A percentile compares a stretch with the other conserved stretches of the same genome.
Evolutionary conservation across 176 grass and related monocot species (phyloP).

Genomic region (Rhipidocladum racemiflorum): DNA sequence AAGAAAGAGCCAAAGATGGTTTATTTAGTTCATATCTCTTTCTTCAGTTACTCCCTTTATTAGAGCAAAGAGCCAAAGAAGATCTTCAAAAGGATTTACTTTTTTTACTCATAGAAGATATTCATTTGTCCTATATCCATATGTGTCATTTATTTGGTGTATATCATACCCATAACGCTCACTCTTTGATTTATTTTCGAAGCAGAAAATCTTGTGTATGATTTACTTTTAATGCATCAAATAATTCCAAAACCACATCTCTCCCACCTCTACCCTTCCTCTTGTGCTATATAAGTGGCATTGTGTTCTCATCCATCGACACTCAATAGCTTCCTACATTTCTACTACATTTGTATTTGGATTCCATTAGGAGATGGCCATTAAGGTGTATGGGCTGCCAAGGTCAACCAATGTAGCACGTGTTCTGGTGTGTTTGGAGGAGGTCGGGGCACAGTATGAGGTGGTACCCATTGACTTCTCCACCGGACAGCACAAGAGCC

Average conservation of each 20-base stretch:
- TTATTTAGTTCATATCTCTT: too few relatives aligned
- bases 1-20: too few relatives aligned
- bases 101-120: not conserved
- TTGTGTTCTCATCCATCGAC: not conserved
- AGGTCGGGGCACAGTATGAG: not conserved
- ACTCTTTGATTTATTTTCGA: too few relatives aligned
- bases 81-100: not conserved
- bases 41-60: too few relatives aligned
- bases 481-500: not conserved
- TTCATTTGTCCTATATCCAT: not conserved
- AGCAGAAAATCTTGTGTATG: too few relatives aligned
- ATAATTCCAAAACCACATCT: too few relatives aligned
- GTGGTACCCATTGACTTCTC: slow-evolving; percentile 2
- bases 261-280: not conserved
- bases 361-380: too few relatives aligned
- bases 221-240: too few relatives aligned
- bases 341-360: not conserved
- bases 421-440: not conserved
- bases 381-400: not conserved
- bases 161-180: too few relatives aligned
- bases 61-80: too few relatives aligned
- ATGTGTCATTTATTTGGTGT: too few relatives aligned
- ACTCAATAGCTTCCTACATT: not conserved
- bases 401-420: not conserved
- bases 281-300: not conserved